phyloP scores from a whole-genome alignment of 176 grass and related monocot genomes.

The sorghum (Sorghum bicolor) region Sorghum_bicolor_NCBIv3 NC_012873.2:64793001-64793500 shows the following conservation, averaged over 20 bases:
- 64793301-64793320: constrained; percentile 46
- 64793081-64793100: constrained; percentile 49
- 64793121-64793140: not conserved
- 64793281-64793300: constrained; percentile 38
- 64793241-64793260: constrained; percentile 28
- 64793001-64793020: constrained; percentile 1
- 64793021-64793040: not conserved
- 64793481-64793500: too few relatives aligned
- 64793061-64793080: constrained; percentile 46
- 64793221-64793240: constrained; percentile 17
- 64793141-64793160: constrained; percentile 40
- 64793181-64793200: constrained; percentile 17
- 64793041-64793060: not conserved
- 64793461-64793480: too few relatives aligned
- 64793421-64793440: too few relatives aligned
- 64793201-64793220: constrained; percentile 24
- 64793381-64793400: too few relatives aligned
- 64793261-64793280: constrained; percentile 50
- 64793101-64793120: not conserved
- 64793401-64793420: too few relatives aligned
- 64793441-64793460: too few relatives aligned
- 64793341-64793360: not conserved
- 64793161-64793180: constrained; percentile 31
- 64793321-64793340: constrained; percentile 6
- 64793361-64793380: too few relatives aligned